These are phyloP conservation scores for Wickerhamiella siamensis DNA, from an alignment of 805 yeast genomes.

Conservation along the genomic window DNA sequence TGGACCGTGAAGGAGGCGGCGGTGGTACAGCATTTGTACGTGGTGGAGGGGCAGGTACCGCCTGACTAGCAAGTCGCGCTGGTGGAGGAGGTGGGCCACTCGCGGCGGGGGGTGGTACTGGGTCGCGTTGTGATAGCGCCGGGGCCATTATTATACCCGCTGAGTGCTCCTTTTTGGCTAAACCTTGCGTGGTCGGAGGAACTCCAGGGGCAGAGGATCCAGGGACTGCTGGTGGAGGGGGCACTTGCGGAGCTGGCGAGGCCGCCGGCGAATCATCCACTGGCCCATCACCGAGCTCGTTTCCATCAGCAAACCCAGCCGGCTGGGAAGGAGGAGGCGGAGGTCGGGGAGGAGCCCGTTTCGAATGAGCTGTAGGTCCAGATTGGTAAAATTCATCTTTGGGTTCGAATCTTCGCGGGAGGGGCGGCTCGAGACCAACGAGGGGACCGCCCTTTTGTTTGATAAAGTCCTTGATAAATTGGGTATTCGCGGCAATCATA, in stretches of 20 bases:
- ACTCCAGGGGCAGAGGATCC: neutral
- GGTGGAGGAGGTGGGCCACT: conserved; percentile 4
- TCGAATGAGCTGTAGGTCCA: conserved; percentile 1
- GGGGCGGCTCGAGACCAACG: conserved; percentile 73
- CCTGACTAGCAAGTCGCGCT: conserved; percentile 1
- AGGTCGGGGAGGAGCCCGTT: conserved; percentile 24
- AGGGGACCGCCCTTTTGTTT: conserved; percentile 62
- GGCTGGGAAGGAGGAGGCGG: conserved; percentile 20
- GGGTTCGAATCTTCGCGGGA: conserved; percentile 41
- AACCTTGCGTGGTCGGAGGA: neutral
- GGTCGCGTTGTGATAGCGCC: neutral
- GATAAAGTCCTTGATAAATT: conserved; percentile 68
- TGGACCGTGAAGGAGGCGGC: neutral
- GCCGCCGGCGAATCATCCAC: neutral
- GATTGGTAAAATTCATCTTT: conserved; percentile 7
- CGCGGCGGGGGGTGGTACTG: neutral
- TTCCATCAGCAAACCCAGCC: conserved; percentile 4
- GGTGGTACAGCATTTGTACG: conserved; percentile 3
- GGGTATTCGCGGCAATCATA: conserved; percentile 75
- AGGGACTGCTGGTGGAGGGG: conserved; percentile 5
- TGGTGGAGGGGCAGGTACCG: conserved; percentile 9
- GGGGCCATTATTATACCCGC: neutral
- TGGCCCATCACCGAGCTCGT: neutral
- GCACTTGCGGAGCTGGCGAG: neutral
- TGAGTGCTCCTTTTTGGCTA: neutral